Evolutionary conservation across 225 moss, liverwort and hornwort genomes (phyloP).

Genomic region (Pleurozium schreberi): DNA sequence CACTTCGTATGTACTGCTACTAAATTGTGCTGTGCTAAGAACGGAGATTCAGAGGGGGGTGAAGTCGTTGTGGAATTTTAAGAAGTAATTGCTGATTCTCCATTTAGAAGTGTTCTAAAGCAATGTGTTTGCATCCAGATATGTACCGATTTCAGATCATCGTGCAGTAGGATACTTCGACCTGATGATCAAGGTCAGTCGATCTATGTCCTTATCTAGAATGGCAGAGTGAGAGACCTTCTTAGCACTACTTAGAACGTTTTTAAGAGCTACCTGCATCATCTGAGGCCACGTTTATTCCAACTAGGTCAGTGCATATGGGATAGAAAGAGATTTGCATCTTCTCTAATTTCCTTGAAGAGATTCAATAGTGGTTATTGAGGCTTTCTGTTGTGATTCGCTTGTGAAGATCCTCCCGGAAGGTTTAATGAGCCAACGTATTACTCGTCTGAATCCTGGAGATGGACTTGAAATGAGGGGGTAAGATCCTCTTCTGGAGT

Average conservation of each 20-base stretch:
- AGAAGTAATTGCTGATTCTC: neutral
- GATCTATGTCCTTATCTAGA: neutral
- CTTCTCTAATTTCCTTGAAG: neutral
- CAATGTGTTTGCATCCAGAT: slow-evolving; percentile 12
- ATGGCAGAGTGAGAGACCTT: neutral
- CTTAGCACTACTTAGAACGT: neutral
- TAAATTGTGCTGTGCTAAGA: neutral
- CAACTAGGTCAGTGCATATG: neutral
- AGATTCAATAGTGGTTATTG: neutral
- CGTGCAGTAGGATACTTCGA: slow-evolving; percentile 24
- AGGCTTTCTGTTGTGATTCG: neutral
- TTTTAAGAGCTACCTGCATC: neutral
- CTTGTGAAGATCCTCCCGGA: slow-evolving; percentile 35
- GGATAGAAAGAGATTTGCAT: neutral
- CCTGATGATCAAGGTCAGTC: slow-evolving; percentile 29
- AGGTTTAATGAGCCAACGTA: slow-evolving; percentile 43
- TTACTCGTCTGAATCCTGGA: slow-evolving; percentile 30
- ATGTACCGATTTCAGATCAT: slow-evolving; percentile 27
- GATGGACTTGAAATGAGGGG: slow-evolving; percentile 48
- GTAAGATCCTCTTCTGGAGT: slow-evolving; percentile 1
- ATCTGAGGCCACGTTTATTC: neutral
- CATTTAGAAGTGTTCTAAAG: neutral
- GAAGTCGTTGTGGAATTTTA: neutral
- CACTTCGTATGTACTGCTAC: neutral
- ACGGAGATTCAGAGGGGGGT: neutral